Percentiles rank a stretch among this genome's conserved stretches.
Conservation (phyloP, 495 filamentous ascomycete genomes). For the Physcia stellaris region DNA sequence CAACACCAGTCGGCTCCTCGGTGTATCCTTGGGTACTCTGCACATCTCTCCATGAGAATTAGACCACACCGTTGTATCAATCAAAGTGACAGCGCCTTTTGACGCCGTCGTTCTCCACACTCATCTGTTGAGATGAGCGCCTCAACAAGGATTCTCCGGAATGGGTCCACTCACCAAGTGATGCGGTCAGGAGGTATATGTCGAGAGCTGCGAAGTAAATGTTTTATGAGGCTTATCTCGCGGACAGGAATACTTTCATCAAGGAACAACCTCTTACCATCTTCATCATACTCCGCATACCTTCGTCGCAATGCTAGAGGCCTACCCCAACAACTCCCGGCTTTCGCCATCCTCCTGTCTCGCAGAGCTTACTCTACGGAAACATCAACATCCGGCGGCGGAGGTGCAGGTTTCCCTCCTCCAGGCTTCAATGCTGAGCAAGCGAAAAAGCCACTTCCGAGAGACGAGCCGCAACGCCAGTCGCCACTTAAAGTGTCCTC, state of each 20-base stretch:
- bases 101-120: too few species aligned
- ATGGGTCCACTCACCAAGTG: slow-evolving; percentile 41
- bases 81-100: too few species aligned
- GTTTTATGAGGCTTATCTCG: slow-evolving; percentile 10
- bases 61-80: too few species aligned
- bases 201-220: neutral
- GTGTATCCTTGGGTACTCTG: too few species aligned
- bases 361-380: slow-evolving; percentile 58
- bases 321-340: slow-evolving; percentile 45
- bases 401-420: slow-evolving; percentile 52
- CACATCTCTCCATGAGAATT: too few species aligned
- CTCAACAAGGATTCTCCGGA: slow-evolving; percentile 43
- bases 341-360: slow-evolving; percentile 53
- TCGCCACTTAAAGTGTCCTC: slow-evolving; percentile 16
- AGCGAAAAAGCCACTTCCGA: slow-evolving; percentile 73
- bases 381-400: slow-evolving; percentile 44
- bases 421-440: slow-evolving; percentile 86
- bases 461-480: slow-evolving; percentile 22
- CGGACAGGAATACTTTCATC: slow-evolving; percentile 24
- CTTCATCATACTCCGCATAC: slow-evolving; percentile 32
- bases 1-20: too few species aligned
- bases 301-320: slow-evolving; percentile 43
- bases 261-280: slow-evolving; percentile 19
- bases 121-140: slow-evolving; percentile 45
- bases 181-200: slow-evolving; percentile 31